Evolutionary conservation across 2,329 filamentous ascomycete genomes (phyloP), one percentile per base, ranked within the genome.

Genomic region (Zasmidium citrigriseum): DNA sequence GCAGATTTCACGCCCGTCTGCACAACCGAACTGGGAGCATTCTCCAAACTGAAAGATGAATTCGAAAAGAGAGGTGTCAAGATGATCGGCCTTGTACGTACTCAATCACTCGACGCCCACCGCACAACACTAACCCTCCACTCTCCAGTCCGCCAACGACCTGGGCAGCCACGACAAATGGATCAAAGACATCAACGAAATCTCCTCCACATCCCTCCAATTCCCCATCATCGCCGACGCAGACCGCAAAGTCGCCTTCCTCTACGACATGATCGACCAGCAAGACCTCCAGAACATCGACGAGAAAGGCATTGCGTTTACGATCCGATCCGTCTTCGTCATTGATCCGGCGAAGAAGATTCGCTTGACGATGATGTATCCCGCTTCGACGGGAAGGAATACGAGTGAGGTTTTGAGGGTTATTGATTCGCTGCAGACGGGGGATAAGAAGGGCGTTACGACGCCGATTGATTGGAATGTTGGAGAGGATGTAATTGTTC

Each of bases 281-380:
- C 67, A 72, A 41, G 72, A 76, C 59, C 54, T 75, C 23, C 64
- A 67, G 23, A 73, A 74, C 52, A 66, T 73, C 21, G 68, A 68
- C 51, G 59, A 69, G 51, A 71, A 71, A 59, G 75, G 75, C 68
- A 89, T 93, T 68, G 91, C 92, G 57, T 93, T 96, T 80, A 96
- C 93, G 69, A 96, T 97, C 79, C 91, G 93, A 71, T 91, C 89
- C 68, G 93, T 96, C 73, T 96, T 96, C 83, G 83, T 96, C 79
- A 95, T 96, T 76, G 92, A 96, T 81, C 92, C 92, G 64, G 86
- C 86, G 77, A 96, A 96, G 87, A 93, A 89, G 77, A 95, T 96
- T 79, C 89, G 93, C 70, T 86, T 93, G 74, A 96, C 91, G 75
- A 89, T 96, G 81, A 88, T 90, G 73, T 97, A 96, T 83, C 93